Evolutionary conservation across 2,329 filamentous ascomycete genomes (phyloP), one percentile per base, ranked within the genome.

Genomic region (Nemania diffusa): DNA sequence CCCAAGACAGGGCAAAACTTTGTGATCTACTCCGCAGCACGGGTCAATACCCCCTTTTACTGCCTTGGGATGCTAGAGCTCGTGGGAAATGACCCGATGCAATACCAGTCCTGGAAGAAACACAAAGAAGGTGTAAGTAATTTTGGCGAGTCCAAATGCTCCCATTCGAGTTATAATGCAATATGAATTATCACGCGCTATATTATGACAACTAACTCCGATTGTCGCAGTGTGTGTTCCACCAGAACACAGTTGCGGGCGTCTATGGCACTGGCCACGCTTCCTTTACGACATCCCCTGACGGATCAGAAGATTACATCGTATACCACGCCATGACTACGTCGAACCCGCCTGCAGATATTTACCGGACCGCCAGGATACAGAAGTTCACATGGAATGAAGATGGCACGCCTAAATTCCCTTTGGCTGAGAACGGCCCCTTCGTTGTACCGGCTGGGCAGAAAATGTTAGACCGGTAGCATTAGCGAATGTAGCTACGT

Each of bases 311-410:
- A 62, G 52, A 77, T 50, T 80, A 79, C 37, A 63, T 79, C 8
- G 78, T 79, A 7, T 80, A 79, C 60, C 78, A 80, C 52, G 78
- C 78, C 0, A 72, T 76, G 69, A 80, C 77, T 7, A 79, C 77
- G 13, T 48, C 76, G 3, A 73, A 78, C 22, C 78, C 78, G 0
- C 65, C 72, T 0, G 71, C 75, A 4, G 72, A 79, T 32, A 57
- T 79, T 5, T 79, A 76, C 61, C 76, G 78, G 5, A 79, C 78
- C 1, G 72, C 73, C 4, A 67, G 78, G 17, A 74, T 78, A 57
- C 77, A 79, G 66, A 76, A 73, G 57, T 78, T 79, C 29, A 73
- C 69, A 17, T 79, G 78, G 77, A 77, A 79, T 27, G 73, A 76
- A 1, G 75, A 78, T 32, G 78, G 78, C 5, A 78, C 75, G 37